Percentiles rank a stretch among this genome's conserved stretches.
phyloP scores from a whole-genome alignment of 1,284 basidiomycete genomes.

The Quambalaria eucalypti region DNA sequence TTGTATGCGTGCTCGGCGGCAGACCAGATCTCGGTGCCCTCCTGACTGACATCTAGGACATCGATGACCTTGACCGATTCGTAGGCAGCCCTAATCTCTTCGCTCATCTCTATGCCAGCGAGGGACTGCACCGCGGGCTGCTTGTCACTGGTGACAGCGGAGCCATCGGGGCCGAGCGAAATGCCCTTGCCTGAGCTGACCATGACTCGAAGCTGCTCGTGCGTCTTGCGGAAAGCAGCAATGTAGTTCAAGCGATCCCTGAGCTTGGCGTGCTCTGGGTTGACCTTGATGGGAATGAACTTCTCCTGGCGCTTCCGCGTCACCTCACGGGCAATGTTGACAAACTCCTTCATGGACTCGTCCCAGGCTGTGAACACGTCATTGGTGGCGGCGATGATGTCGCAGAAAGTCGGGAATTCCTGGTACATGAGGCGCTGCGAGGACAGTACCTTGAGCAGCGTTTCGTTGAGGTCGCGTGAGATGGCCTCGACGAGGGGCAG shows the following conservation, averaged over 20 bases:
- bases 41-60: constrained; percentile 70
- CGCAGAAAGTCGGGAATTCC: constrained; percentile 86
- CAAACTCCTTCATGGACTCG: constrained; percentile 94
- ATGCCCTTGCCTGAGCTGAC: constrained; percentile 79
- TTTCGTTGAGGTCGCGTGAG: constrained; percentile 91
- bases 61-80: constrained; percentile 92
- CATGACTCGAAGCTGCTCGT: constrained; percentile 95
- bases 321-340: constrained; percentile 89
- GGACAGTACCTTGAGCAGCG: constrained; percentile 79
- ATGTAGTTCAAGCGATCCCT: constrained; percentile 82
- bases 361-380: constrained; percentile 91
- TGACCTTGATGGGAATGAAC: constrained; percentile 95
- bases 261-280: constrained; percentile 78
- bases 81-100: constrained; percentile 82
- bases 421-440: constrained; percentile 84
- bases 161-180: constrained; percentile 6
- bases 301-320: constrained; percentile 82
- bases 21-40: constrained; percentile 97
- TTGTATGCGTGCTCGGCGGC: constrained; percentile 95
- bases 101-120: constrained; percentile 81
- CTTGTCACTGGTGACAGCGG: constrained; percentile 18
- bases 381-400: constrained; percentile 65
- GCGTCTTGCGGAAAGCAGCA: constrained; percentile 82
- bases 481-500: constrained; percentile 95
- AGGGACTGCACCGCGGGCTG: constrained; percentile 40